A percentile compares a stretch with the other conserved stretches of the same genome.
Conservation (phyloP, 495 filamentous ascomycete species). For the Lasiosphaeriaceae sp. region DNA sequence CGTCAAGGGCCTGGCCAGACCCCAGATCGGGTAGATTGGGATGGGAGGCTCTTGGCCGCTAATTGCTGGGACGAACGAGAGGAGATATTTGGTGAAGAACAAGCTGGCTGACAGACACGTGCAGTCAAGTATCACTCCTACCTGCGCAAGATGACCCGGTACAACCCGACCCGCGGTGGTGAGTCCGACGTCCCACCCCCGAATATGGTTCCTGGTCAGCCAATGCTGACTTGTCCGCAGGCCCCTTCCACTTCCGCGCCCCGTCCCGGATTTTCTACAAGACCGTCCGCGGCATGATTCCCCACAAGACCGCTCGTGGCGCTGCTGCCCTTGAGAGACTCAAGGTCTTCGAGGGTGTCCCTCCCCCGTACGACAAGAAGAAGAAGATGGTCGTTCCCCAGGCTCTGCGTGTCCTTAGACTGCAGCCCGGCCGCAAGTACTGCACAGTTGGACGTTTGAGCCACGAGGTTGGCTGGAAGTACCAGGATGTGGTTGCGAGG, state of each 20-base stretch:
- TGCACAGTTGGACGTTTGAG: slow-evolving; percentile 96
- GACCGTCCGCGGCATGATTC: slow-evolving; percentile 99
- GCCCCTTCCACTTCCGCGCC: slow-evolving; percentile 99
- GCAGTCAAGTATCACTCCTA: slow-evolving; percentile 99
- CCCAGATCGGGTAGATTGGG: neutral
- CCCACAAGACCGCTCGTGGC: slow-evolving; percentile 98
- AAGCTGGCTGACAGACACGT: slow-evolving; percentile 31
- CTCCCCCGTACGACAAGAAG: slow-evolving; percentile 98
- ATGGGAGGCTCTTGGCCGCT: neutral
- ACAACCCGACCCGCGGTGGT: slow-evolving; percentile 97
- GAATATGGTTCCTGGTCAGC: slow-evolving; percentile 6
- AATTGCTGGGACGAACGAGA: neutral
- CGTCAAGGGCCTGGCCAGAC: neutral
- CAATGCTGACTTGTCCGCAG: slow-evolving; percentile 49
- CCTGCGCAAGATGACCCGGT: slow-evolving; percentile 99
- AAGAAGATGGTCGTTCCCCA: slow-evolving; percentile 99
- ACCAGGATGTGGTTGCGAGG: slow-evolving; percentile 97
- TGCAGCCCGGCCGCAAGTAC: slow-evolving; percentile 99
- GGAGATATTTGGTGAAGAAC: slow-evolving; percentile 9
- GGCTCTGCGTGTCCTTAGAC: slow-evolving; percentile 86
- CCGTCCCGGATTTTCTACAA: slow-evolving; percentile 99
- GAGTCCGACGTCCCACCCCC: slow-evolving; percentile 36
- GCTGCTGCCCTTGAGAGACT: slow-evolving; percentile 94
- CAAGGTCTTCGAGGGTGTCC: slow-evolving; percentile 99
- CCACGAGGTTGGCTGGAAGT: slow-evolving; percentile 99